Percentiles rank a stretch among this genome's conserved stretches.
phyloP scores from a whole-genome alignment of 2,329 filamentous ascomycete genomes.

The Bipolaris gigantea region DNA sequence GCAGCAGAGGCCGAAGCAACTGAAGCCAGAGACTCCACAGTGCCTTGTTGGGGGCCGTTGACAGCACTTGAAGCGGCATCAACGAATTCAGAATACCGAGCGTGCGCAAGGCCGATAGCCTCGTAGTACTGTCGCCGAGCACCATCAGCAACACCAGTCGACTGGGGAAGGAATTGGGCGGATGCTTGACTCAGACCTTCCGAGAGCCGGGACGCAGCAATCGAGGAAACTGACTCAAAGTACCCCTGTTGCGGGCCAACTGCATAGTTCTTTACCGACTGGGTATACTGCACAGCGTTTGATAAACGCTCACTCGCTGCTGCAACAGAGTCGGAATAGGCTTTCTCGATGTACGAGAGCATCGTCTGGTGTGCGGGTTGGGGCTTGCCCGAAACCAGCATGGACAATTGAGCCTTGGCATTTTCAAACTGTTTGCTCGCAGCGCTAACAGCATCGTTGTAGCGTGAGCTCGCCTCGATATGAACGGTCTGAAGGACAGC shows the following conservation, averaged over 20 bases:
- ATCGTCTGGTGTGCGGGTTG: slow-evolving; percentile 71
- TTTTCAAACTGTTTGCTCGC: slow-evolving; percentile 69
- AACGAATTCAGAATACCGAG: slow-evolving; percentile 75
- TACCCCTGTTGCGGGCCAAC: slow-evolving; percentile 51
- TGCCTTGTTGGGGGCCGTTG: slow-evolving; percentile 52
- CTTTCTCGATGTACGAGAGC: slow-evolving; percentile 67
- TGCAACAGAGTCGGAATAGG: slow-evolving; percentile 66
- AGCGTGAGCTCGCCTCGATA: slow-evolving; percentile 58
- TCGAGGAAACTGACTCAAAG: slow-evolving; percentile 62
- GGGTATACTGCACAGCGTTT: slow-evolving; percentile 54
- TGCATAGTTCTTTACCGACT: slow-evolving; percentile 45
- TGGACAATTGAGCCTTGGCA: slow-evolving; percentile 68
- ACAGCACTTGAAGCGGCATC: slow-evolving; percentile 71
- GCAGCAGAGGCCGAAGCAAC: slow-evolving; percentile 45
- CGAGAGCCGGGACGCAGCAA: slow-evolving; percentile 69
- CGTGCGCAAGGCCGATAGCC: slow-evolving; percentile 75
- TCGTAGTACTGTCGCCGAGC: slow-evolving; percentile 73
- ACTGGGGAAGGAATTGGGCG: slow-evolving; percentile 68
- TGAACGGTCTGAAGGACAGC: slow-evolving; percentile 50
- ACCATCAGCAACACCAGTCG: slow-evolving; percentile 62
- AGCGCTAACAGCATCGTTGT: slow-evolving; percentile 64
- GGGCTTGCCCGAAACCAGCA: slow-evolving; percentile 67
- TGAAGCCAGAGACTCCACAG: slow-evolving; percentile 39
- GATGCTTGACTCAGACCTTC: slow-evolving; percentile 73
- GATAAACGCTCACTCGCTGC: slow-evolving; percentile 63